phyloP scores from a whole-genome alignment of 306 rosid species.

The Prunus fruticosa region DNA sequence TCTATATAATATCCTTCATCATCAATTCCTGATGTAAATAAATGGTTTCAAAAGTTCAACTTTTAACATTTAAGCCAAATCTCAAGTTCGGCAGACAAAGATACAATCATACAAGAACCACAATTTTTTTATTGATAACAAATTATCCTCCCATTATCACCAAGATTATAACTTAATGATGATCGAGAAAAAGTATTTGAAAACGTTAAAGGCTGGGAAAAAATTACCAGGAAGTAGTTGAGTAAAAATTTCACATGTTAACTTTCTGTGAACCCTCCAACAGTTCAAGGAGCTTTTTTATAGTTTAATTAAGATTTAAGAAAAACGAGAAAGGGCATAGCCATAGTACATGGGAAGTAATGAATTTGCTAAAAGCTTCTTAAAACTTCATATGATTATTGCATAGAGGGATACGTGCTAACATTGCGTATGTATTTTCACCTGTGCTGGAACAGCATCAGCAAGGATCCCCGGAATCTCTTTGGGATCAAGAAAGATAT shows the following conservation, averaged over 20 bases:
- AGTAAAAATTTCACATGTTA: not conserved
- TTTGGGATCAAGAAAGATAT: constrained; percentile 71
- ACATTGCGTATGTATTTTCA: constrained; percentile 24
- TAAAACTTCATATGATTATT: constrained; percentile 4
- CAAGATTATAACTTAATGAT: not conserved
- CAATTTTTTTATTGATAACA: not conserved
- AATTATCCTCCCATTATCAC: not conserved
- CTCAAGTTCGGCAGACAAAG: not conserved
- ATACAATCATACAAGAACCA: not conserved
- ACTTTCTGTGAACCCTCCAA: not conserved
- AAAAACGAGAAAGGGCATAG: not conserved
- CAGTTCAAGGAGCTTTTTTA: not conserved
- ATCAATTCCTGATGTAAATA: not conserved
- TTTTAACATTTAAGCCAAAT: not conserved
- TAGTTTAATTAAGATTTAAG: not conserved
- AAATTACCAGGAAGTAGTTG: not conserved
- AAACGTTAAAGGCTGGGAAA: not conserved
- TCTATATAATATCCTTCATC: not conserved
- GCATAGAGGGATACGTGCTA: constrained; percentile 2
- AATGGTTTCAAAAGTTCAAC: not conserved
- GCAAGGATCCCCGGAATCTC: constrained; percentile 65
- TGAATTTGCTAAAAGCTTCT: not conserved
- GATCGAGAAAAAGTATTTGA: not conserved
- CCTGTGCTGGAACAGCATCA: constrained; percentile 87
- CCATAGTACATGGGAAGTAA: not conserved